Conservation (phyloP, 1,139 yeast species). For the Lodderomyces margitis region DNA sequence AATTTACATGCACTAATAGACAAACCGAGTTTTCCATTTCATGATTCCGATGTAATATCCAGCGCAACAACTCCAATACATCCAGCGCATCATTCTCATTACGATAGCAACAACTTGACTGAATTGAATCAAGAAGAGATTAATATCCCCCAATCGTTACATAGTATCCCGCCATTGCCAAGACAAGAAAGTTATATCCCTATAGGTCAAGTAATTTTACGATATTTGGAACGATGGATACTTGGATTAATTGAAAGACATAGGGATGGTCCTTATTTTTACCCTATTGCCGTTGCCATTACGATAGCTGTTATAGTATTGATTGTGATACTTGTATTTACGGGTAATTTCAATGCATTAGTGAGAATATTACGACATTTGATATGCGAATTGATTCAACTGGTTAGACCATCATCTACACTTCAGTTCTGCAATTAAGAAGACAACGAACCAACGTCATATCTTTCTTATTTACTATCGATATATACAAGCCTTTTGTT, state of each 20-base stretch:
- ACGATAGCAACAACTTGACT: not conserved
- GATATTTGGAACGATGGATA: conserved; percentile 11
- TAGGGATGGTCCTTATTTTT: conserved; percentile 11
- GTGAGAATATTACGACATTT: conserved; percentile 11
- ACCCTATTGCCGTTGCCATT: conserved; percentile 12
- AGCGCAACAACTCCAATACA: not conserved
- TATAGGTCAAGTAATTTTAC: not conserved
- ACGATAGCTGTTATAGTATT: conserved; percentile 11
- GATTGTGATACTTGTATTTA: conserved; percentile 15
- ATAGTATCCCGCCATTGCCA: not conserved
- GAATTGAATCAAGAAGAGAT: not conserved
- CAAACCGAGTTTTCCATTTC: not conserved
- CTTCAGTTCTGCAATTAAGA: conserved; percentile 15
- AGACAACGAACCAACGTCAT: not conserved
- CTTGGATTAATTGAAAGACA: conserved; percentile 9
- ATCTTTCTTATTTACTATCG: not conserved
- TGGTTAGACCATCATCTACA: conserved; percentile 8
- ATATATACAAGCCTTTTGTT: conserved; percentile 8
- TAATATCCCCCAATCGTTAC: not conserved
- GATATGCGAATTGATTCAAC: conserved; percentile 18
- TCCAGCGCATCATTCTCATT: not conserved
- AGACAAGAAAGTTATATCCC: not conserved
- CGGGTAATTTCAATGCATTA: conserved; percentile 19
- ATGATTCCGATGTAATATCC: not conserved
- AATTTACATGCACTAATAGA: not conserved